Evolutionary conservation across 257 asterid species (phyloP).

Genomic region (Plantago elongata): DNA sequence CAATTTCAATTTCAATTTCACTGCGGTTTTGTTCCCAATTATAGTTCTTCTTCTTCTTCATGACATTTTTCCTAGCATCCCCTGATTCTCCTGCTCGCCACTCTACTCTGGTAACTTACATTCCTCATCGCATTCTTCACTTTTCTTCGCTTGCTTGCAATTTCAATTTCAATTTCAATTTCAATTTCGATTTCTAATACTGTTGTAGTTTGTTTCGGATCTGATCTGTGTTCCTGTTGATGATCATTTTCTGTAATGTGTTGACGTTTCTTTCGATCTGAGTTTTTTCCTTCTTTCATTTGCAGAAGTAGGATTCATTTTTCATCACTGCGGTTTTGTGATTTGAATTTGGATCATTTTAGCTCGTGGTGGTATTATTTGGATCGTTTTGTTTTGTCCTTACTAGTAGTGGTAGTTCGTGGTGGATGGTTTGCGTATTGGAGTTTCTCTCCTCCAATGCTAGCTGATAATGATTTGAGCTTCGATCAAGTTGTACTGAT

Average conservation of each 20-base stretch:
- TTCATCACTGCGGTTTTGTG: slow-evolving; percentile 19
- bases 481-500: slow-evolving; percentile 22
- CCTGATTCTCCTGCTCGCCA: slow-evolving; percentile 36
- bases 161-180: neutral
- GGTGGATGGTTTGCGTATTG: slow-evolving; percentile 20
- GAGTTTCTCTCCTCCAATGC: slow-evolving; percentile 34
- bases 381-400: slow-evolving; percentile 21
- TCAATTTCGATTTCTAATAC: neutral
- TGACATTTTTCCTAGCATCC: slow-evolving; percentile 49
- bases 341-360: slow-evolving; percentile 31
- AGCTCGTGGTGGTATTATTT: slow-evolving; percentile 12
- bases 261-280: slow-evolving; percentile 48
- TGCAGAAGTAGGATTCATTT: slow-evolving; percentile 18
- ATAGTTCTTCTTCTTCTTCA: too few relatives aligned
- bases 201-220: slow-evolving; percentile 34
- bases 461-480: slow-evolving; percentile 38
- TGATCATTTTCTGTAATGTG: slow-evolving; percentile 34
- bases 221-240: slow-evolving; percentile 39
- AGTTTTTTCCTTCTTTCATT: slow-evolving; percentile 28
- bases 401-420: slow-evolving; percentile 13
- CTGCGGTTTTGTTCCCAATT: slow-evolving; percentile 32
- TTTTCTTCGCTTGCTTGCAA: slow-evolving; percentile 2
- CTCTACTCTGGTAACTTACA: slow-evolving; percentile 23
- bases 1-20: neutral
- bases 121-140: neutral